Base-by-base conservation (phyloP, 1,139 yeast genomes). In the Eremothecium gossypii region DNA sequence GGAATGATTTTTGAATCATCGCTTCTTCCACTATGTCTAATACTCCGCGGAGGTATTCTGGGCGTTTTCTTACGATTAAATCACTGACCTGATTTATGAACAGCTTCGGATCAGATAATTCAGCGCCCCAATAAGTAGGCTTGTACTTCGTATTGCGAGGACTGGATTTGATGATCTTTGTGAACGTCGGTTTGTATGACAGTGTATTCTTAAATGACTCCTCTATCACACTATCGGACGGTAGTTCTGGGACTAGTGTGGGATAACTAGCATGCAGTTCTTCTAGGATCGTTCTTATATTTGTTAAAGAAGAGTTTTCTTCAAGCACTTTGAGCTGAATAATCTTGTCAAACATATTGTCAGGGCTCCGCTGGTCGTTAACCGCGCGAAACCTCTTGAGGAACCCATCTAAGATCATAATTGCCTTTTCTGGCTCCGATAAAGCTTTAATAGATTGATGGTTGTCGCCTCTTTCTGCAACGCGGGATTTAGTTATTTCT, bases 361-460 rank as follows among this genome's bases (percentile, higher is more conserved):
- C 97, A 0, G 96, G 96, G 2, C 56, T 56, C 27, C n/a, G n/a
- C 52, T 58, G 0, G 50, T 43, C 49, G 45, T 73, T 63, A 0
- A 85, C 70, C 0, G 78, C 74, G 57, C 85, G 83, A 55, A 79
- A 86, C 43, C 95, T 65, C 2, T 67, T 67, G 34, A 85, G 68
- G 52, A 89, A 89, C 0, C 91, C 89, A 36, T 68, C 65, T 83
- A 89, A 77, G 28, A 91, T 79, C 10, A 70, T 74, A 14, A 68
- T 60, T 0, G 83, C 79, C 38, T 71, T 67, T 1, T 62, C 61
- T 6, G 73, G 74, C 47, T 76, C 73, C 1, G 69, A 57, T 0
- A 61, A 60, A 3, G 70, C 71, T 50, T 80, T 79, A 39, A 93
- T 83, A 0, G 93, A 76, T 60, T 87, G 96, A 58, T 93, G 99